Conservation (phyloP, 2,329 filamentous ascomycete species). For the Colletotrichum magnum region DNA sequence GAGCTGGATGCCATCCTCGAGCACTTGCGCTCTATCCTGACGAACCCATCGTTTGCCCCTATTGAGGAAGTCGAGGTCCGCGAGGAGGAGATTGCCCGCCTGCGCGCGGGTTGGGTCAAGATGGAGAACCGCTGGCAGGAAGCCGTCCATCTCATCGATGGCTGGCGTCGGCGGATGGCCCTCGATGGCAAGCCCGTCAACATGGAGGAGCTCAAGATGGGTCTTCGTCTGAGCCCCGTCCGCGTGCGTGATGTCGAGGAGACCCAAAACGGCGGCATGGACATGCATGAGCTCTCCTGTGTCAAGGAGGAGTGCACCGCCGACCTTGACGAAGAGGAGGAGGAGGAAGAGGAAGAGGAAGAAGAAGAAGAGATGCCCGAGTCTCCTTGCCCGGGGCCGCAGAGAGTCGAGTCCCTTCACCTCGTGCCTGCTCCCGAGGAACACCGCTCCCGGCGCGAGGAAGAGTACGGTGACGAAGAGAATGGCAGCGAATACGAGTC, state of each 20-base stretch:
- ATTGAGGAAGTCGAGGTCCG: conserved; percentile 94
- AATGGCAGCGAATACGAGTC: conserved; percentile 55
- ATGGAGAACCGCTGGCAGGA: conserved; percentile 95
- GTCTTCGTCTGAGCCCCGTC: conserved; percentile 74
- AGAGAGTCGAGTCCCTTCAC: conserved; percentile 55
- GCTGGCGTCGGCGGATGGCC: conserved; percentile 88
- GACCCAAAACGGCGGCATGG: conserved; percentile 55
- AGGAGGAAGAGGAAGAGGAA: conserved; percentile 38
- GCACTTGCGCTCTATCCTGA: conserved; percentile 86
- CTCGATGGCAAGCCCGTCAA: conserved; percentile 79
- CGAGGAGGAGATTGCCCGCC: conserved; percentile 88
- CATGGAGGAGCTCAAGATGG: conserved; percentile 76
- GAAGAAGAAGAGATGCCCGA: conserved; percentile 37
- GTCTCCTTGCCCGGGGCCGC: conserved; percentile 46
- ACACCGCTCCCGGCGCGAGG: background rate
- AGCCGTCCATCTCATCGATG: conserved; percentile 90
- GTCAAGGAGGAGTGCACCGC: conserved; percentile 51
- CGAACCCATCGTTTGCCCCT: conserved; percentile 95
- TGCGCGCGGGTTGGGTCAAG: conserved; percentile 90
- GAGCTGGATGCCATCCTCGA: conserved; percentile 85
- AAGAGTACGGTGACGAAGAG: conserved; percentile 43
- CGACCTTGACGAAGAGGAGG: conserved; percentile 59
- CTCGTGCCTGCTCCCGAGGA: conserved; percentile 54
- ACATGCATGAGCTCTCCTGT: conserved; percentile 53
- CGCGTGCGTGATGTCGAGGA: conserved; percentile 67